These are phyloP conservation scores for Mucor indicus DNA, from an alignment of 371 early-diverging fungal species.

Conservation along the genomic window DNA sequence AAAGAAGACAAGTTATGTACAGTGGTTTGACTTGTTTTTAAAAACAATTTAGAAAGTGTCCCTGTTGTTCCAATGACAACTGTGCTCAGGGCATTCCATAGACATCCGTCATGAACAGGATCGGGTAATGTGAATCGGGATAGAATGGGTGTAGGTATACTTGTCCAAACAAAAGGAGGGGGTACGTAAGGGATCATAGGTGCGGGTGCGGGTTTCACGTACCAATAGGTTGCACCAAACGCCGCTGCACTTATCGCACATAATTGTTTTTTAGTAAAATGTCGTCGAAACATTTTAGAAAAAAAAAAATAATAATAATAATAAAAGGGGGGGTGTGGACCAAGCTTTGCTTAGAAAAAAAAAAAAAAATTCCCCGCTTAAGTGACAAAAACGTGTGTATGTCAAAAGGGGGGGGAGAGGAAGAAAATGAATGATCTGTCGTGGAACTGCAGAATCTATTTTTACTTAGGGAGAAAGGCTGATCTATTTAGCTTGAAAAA, in stretches of 20 bases:
- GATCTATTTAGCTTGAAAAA: too few relatives aligned
- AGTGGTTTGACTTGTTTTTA: conserved; percentile 50
- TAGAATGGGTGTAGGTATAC: conserved; percentile 27
- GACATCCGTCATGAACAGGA: conserved; percentile 14
- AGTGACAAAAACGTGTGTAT: neutral
- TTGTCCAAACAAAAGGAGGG: conserved; percentile 36
- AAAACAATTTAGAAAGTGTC: conserved; percentile 47
- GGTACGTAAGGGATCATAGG: conserved; percentile 15
- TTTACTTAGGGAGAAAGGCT: too few relatives aligned
- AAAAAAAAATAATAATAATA: too few relatives aligned
- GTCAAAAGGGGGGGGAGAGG: neutral
- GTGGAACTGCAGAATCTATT: too few relatives aligned
- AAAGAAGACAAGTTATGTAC: conserved; percentile 62
- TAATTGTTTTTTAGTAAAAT: neutral
- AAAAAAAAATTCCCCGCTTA: neutral
- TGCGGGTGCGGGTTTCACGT: conserved; percentile 9
- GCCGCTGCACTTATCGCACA: conserved; percentile 1
- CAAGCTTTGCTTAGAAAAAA: too few relatives aligned
- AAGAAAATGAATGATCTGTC: too few relatives aligned
- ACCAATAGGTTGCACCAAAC: conserved; percentile 12
- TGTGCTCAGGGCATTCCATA: neutral
- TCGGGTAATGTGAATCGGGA: conserved; percentile 20
- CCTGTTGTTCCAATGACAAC: conserved; percentile 45
- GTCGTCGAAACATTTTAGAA: neutral
- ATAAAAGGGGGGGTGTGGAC: too few relatives aligned